These are phyloP conservation scores for Exobasidium cylindrosporum DNA, from an alignment of 1,284 basidiomycete genomes.

Conservation along the genomic window DNA sequence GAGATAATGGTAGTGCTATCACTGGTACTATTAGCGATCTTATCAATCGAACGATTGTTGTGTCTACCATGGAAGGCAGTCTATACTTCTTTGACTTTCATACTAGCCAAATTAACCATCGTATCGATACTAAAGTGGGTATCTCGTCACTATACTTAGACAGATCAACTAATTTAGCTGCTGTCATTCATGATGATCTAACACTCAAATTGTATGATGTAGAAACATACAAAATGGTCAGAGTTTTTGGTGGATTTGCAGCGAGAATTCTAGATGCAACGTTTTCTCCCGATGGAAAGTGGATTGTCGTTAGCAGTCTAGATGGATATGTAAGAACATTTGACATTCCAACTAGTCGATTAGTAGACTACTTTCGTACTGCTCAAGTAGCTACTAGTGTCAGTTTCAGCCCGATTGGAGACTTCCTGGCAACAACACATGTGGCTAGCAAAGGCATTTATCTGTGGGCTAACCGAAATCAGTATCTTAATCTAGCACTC, in stretches of 20 bases:
- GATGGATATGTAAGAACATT: constrained; percentile 93
- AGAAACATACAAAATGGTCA: constrained; percentile 80
- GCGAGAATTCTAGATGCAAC: constrained; percentile 44
- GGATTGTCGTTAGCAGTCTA: constrained; percentile 82
- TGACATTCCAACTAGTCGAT: constrained; percentile 84
- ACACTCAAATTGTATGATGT: constrained; percentile 82
- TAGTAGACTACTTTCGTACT: constrained; percentile 89
- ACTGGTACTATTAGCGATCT: constrained; percentile 83
- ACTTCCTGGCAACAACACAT: constrained; percentile 93
- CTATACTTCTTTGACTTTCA: constrained; percentile 93
- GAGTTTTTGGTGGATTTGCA: constrained; percentile 65
- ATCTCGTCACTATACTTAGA: constrained; percentile 74
- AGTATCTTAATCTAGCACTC: constrained; percentile 81
- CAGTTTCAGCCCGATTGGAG: constrained; percentile 87
- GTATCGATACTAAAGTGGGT: constrained; percentile 67
- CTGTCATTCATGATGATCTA: constrained; percentile 79
- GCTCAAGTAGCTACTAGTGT: constrained; percentile 85
- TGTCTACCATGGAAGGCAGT: constrained; percentile 79
- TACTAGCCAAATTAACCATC: constrained; percentile 69
- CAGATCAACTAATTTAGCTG: constrained; percentile 80
- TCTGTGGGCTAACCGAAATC: constrained; percentile 94
- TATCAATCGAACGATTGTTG: constrained; percentile 76
- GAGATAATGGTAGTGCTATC: constrained; percentile 23
- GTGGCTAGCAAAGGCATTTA: constrained; percentile 90
- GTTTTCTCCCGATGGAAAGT: constrained; percentile 89